phyloP scores from a whole-genome alignment of 805 yeast genomes.

The Blastobotrys parvus region DNA sequence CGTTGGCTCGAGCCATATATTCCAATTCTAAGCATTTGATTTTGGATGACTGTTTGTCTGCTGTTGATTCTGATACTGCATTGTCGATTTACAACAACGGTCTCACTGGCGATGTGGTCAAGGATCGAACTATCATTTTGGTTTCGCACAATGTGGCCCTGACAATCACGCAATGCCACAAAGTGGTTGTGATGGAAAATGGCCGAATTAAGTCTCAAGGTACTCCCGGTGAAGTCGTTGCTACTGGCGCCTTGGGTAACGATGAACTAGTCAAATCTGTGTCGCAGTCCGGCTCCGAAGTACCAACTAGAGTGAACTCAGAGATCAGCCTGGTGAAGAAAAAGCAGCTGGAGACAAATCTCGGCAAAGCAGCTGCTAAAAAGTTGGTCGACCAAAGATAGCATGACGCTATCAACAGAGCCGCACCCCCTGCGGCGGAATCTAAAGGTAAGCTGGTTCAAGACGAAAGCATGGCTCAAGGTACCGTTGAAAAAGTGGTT shows the following conservation, averaged over 20 bases:
- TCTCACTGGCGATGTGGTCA: conserved; percentile 80
- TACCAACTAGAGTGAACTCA: conserved; percentile 44
- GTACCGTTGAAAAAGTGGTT: conserved; percentile 69
- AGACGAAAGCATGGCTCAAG: conserved; percentile 80
- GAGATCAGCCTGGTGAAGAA: conserved; percentile 38
- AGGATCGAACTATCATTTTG: conserved; percentile 75
- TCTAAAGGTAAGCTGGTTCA: conserved; percentile 40
- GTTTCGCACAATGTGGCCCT: conserved; percentile 93
- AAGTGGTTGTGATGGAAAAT: conserved; percentile 73
- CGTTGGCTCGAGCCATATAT: conserved; percentile 89
- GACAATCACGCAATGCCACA: conserved; percentile 75
- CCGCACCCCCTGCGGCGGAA: conserved; percentile 23
- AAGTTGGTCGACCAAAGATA: conserved; percentile 9
- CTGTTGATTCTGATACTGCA: conserved; percentile 96
- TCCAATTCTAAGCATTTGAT: conserved; percentile 74
- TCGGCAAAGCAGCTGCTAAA: conserved; percentile 16
- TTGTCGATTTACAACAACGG: conserved; percentile 88
- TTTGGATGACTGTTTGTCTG: conserved; percentile 90
- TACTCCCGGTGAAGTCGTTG: conserved; percentile 47
- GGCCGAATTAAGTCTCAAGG: conserved; percentile 79
- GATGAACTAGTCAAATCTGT: conserved; percentile 58
- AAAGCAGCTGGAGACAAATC: conserved; percentile 11
- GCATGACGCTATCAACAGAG: conserved; percentile 30
- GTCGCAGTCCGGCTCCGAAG: conserved; percentile 17
- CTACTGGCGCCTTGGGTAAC: conserved; percentile 68